These are phyloP conservation scores for Didymella pinodella DNA, from an alignment of 2,329 filamentous ascomycete species.

Conservation along the genomic window DNA sequence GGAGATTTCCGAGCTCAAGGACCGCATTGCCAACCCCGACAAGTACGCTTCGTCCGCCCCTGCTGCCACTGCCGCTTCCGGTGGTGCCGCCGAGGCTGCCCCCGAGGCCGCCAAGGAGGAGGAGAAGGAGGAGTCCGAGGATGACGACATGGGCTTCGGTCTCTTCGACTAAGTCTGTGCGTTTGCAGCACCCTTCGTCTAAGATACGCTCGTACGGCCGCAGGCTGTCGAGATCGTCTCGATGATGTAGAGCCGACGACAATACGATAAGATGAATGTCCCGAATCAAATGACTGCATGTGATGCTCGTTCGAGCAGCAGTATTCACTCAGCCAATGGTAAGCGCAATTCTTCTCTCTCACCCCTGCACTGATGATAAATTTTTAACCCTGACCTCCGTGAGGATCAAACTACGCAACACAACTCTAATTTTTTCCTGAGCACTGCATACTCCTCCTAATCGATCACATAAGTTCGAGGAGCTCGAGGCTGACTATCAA, in stretches of 20 bases:
- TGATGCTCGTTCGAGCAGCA: conserved; percentile 39
- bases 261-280: conserved; percentile 48
- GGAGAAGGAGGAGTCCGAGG: conserved; percentile 66
- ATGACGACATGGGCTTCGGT: conserved; percentile 63
- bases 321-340: conserved; percentile 35
- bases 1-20: conserved; percentile 97
- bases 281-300: conserved; percentile 19
- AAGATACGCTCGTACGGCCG: conserved; percentile 31
- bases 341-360: conserved; percentile 38
- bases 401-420: conserved; percentile 67
- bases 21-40: conserved; percentile 98
- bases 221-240: conserved; percentile 32
- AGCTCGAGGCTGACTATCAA: conserved; percentile 31
- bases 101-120: conserved; percentile 55
- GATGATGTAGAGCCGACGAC: conserved; percentile 46
- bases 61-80: conserved; percentile 59
- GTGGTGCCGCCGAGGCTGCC: conserved; percentile 28
- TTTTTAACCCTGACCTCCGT: conserved; percentile 71
- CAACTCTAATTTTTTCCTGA: conserved; percentile 78
- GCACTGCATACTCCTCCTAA: conserved; percentile 25
- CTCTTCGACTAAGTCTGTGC: conserved; percentile 59
- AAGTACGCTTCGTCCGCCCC: conserved; percentile 89
- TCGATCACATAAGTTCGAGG: conserved; percentile 7
- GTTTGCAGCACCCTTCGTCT: conserved; percentile 31
- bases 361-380: conserved; percentile 63